Evolutionary conservation across 208 protist genomes (phyloP), one percentile per base, ranked within the genome.

Genomic region (Trypanosoma theileri): DNA sequence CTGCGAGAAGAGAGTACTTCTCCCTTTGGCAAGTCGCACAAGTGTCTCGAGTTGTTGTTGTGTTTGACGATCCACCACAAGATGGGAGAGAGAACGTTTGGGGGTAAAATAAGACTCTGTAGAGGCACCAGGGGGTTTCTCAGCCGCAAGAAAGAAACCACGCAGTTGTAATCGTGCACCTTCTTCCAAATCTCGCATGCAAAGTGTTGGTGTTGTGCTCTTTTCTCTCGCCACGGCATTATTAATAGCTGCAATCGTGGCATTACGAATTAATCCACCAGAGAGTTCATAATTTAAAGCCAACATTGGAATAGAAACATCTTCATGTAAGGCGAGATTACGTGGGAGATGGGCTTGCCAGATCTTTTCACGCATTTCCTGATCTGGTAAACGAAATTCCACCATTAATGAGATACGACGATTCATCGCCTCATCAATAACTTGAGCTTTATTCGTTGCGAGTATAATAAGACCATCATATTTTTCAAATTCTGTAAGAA

Each of bases 391-490:
- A n/a, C 80, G 78, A 65, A 97, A 97, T 75, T 96, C 86, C 55
- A 97, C 81, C 89, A 94, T 93, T 57, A 97, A 84, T 4, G 89
- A 92, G 73, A 97, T 95, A 70, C 92, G 87, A 28, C 92, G 85
- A 77, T 96, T 95, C 92, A 97, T 97, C n/a, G 92, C 90, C 66
- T 97, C 92, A 40, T 96, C 92, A 53, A 96, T 87, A 66, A 84
- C 77, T 69, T 95, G 91, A 13, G 89, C 89, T 42, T 80, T 81
- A 73, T 98, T 98, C 3, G 94, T 98, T 22, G 94, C 92, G 60
- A 98, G 84, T 50, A 98, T 75, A 66, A 97, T 82, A 50, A 98
- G 74, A 3, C 91, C 88, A 61, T 94, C 86, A 74, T 95, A 93
- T 45, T 85, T 83, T 68, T 98, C 94, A 66, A 98, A 92, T 68